These are phyloP conservation scores for Lactarius sanguifluus DNA, from an alignment of 768 basidiomycete species.

Conservation along the genomic window DNA sequence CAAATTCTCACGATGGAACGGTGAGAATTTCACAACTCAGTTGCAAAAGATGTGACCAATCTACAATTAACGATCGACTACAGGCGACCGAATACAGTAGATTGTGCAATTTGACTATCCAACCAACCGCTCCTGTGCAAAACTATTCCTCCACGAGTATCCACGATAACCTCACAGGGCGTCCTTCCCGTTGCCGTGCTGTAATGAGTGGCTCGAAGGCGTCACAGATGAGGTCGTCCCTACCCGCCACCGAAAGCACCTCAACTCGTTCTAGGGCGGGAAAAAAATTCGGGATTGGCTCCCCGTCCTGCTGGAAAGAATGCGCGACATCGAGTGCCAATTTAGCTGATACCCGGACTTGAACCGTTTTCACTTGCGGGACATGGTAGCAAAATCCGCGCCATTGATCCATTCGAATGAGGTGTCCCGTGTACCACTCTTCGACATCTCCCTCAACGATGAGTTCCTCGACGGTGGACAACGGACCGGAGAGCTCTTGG, in stretches of 20 bases:
- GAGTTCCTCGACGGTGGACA: constrained; percentile 1
- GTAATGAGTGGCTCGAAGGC: background rate
- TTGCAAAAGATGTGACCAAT: no score
- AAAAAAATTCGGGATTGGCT: background rate
- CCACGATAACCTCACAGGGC: background rate
- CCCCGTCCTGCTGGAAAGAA: background rate
- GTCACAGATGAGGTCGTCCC: background rate
- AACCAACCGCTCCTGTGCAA: no score
- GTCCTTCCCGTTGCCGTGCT: background rate
- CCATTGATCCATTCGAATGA: background rate
- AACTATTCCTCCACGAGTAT: no score
- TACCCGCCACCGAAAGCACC: background rate
- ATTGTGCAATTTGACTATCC: no score
- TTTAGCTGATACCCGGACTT: background rate
- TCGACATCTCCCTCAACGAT: background rate
- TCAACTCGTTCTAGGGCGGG: constrained; percentile 9
- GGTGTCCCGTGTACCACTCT: background rate
- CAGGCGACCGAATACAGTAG: no score
- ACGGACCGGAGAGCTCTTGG: background rate
- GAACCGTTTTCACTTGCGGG: background rate
- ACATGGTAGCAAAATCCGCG: background rate
- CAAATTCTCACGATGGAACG: no score
- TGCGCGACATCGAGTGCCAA: background rate
- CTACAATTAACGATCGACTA: no score
- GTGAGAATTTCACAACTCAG: no score